A percentile compares a stretch with the other conserved stretches of the same genome.
phyloP scores from a whole-genome alignment of 768 basidiomycete genomes.

The Rhizopogon rudus region DNA sequence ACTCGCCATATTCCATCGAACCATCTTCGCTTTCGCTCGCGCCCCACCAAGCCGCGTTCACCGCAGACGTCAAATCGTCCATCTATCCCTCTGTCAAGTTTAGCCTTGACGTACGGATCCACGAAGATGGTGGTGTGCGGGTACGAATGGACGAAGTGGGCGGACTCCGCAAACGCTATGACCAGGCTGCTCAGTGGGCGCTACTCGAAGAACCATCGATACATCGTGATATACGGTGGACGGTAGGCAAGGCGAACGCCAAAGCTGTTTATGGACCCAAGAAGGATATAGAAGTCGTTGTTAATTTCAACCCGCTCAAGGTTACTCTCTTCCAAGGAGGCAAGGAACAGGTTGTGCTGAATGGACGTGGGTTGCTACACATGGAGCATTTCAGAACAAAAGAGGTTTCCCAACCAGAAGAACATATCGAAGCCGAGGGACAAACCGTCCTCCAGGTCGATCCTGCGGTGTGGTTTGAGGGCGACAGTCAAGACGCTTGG shows the following conservation, averaged over 20 bases:
- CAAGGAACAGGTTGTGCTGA: conserved; percentile 82
- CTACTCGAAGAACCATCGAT: conserved; percentile 67
- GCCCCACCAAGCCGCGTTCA: conserved; percentile 55
- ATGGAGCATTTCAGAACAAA: conserved; percentile 96
- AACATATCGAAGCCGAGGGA: conserved; percentile 25
- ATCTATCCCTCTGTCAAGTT: conserved; percentile 86
- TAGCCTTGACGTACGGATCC: conserved; percentile 75
- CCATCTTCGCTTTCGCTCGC: conserved; percentile 41
- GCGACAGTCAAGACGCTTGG: conserved; percentile 72
- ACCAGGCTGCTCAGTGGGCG: conserved; percentile 91
- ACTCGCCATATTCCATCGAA: conserved; percentile 83
- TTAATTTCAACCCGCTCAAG: conserved; percentile 73
- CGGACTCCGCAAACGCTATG: conserved; percentile 78
- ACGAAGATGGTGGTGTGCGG: conserved; percentile 85
- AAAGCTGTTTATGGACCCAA: conserved; percentile 62
- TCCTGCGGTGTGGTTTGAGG: conserved; percentile 80
- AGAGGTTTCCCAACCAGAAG: conserved; percentile 35
- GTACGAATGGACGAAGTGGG: conserved; percentile 88
- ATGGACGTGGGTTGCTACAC: conserved; percentile 85
- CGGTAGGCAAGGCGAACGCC: conserved; percentile 56
- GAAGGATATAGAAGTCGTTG: conserved; percentile 58
- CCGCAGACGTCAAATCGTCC: conserved; percentile 70
- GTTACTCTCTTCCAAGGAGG: conserved; percentile 70
- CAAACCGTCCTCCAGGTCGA: conserved; percentile 55
- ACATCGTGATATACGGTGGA: conserved; percentile 59